Evolutionary conservation across 2,329 filamentous ascomycete genomes (phyloP), one percentile per base, ranked within the genome.

Genomic region (Neonectria sp.): DNA sequence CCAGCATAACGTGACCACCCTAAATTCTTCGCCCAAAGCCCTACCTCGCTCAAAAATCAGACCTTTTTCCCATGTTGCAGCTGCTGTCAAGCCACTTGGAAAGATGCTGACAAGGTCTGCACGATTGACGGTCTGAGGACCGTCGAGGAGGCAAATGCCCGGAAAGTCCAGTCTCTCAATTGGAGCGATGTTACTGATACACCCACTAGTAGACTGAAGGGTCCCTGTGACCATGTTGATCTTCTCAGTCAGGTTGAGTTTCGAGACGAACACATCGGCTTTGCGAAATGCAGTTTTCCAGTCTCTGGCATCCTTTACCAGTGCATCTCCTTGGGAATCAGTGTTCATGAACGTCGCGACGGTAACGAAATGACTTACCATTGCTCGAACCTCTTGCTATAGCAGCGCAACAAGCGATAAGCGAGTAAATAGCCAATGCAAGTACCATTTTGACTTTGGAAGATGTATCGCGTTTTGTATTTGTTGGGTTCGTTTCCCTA

Each of bases 21-120:
- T 88, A 77, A 93, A 93, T 79, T 97, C 94, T 65, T 86, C 83
- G 3, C 91, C 94, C 91, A 97, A 94, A 55, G 91, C 91, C 60
- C 87, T 82, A 35, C 91, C 94, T 56, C 93, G 89, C 60, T 86
- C 83, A 74, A 89, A 90, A 64, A 93, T 89, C 45, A 95, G 86
- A 8, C 87, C 83, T 65, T 90, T 91, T 79, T 95, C 93, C 92
- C 93, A 97, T 60, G 81, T 72, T 8, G 65, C 53, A 6, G 79
- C 80, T 37, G 92, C 87, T 68, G 92, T 92, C 57, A 93, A 83
- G 67, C 91, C 92, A 13, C 78, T 79, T 9, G 80, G 78, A 66
- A 79, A 83, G 6, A 79, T 79, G 67, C 79, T 82, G 58, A 82
- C 81, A 51, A 81, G 81, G 65, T 82, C 80, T 6, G 60, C 53